Evolutionary conservation across 2,329 filamentous ascomycete species (phyloP), one percentile per base, ranked within the genome.

Genomic region (Cytospora piceicola): DNA sequence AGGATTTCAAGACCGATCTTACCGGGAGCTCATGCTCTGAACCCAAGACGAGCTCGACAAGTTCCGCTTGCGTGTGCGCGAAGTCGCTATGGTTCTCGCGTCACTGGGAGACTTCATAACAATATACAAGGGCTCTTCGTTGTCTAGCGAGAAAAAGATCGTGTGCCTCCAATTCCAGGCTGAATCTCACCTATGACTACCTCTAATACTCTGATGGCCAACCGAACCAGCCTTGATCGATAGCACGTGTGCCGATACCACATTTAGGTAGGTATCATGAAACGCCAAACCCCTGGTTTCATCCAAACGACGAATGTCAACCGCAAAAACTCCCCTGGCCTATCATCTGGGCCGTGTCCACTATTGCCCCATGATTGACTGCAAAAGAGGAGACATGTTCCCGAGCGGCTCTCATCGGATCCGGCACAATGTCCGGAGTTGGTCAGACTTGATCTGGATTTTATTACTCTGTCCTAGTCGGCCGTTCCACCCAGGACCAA

Each of bases 201-300:
- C 39, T 32, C 34, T 27, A 55, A 27, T 55, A 53, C 52, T 49
- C 30, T 32, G 56, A 54, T 55, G 58, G 32, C 57, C 57, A 65
- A 65, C 51, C 51, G 51, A 34, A 30, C 49, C 39, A 39, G 36
- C 57, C 63, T 46, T 52, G 34, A 55, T 30, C 39, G 22, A 54
- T 49, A 59, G 39, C 53, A 51, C 46, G 54, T 63, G 53, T 63
- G 61, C 39, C 61, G 55, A 63, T 39, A 63, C 61, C n/a, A 53
- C 61, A 57, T 52, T 14, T 49, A 27, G 53, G 52, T 57, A 29
- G 61, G 42, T 64, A 67, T 64, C 57, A 42, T 67, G 65, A 67
- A 64, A 67, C 61, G 65, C 65, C 65, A 39, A 60, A 55, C 34
- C 61, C 61, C 57, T 64, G 61, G 57, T 55, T 61, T 57, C 39